Base-by-base conservation (phyloP, 345 rosid genomes). In the Populus pruinosa region DNA sequence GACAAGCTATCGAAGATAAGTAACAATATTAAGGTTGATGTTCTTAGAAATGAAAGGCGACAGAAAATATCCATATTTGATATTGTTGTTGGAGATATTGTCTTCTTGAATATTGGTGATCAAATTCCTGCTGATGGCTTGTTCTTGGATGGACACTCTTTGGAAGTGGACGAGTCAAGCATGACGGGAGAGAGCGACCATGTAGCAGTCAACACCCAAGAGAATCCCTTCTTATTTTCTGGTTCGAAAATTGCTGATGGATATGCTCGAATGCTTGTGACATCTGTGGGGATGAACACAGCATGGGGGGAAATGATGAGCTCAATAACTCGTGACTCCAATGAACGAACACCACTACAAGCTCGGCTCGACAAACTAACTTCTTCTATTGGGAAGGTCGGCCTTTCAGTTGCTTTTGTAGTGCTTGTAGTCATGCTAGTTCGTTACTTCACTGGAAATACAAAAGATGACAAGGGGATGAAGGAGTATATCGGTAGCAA, bases 261-360 rank as follows among this genome's bases (percentile, higher is more conserved):
- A 25, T 77, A 39, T 55, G 84, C 62, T n/a, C 38, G 41, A 31
- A 78, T 82, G 84, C 72, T 82, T 18, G 81, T 82, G 62, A 82
- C 84, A 35, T 69, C 81, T 9, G 84, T 82, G 21, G 84, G 84
- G 67, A 82, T 82, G 81, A 69, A 70, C 55, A 82, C 84, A 31
- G 74, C 72, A 3, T 82, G 84, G 84, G 81, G 84, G 7, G 77
- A 74, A 53, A 70, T 82, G 84, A 82, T 82, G 84, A 74, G 81
- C 78, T 68, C 75, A 10, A 74, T 82, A 13, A 49, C 67, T n/a
- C 64, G 68, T 0, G 78, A 74, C 23, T 59, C 71, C 50, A 21
- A 64, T 31, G 81, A 82, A 55, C n/a, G 70, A 66, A 82, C 84
- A 55, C 84, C 84, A 21, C 67, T 82, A 62, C 84, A 82, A 65